These are phyloP conservation scores for Gossypium stocksii DNA, from an alignment of 345 rosid species.

Conservation along the genomic window DNA sequence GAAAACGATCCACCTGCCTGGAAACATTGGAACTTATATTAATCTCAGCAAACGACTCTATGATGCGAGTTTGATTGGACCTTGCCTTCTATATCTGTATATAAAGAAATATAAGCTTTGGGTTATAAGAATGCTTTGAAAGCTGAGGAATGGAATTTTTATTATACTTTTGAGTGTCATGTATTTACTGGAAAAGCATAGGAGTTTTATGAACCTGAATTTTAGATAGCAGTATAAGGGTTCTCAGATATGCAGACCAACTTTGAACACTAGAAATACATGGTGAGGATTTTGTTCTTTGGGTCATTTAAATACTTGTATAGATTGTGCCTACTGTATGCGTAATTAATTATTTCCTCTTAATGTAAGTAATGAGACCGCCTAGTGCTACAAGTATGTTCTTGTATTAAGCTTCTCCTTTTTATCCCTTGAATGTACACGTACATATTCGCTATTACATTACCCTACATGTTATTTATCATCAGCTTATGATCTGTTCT, in stretches of 20 bases:
- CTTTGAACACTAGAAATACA: background rate
- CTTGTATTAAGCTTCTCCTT: background rate
- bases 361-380: background rate
- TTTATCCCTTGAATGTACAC: background rate
- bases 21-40: conserved; percentile 55
- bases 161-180: background rate
- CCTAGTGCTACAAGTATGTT: background rate
- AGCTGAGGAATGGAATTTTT: conserved; percentile 1
- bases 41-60: conserved; percentile 62
- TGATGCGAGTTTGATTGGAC: conserved; percentile 62
- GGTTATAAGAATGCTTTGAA: conserved; percentile 71
- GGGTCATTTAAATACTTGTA: conserved; percentile 12
- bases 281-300: background rate
- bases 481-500: background rate
- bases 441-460: background rate
- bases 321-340: conserved; percentile 8
- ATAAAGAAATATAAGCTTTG: conserved; percentile 72
- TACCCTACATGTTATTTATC: background rate
- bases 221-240: conserved; percentile 17
- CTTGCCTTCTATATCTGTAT: conserved; percentile 71
- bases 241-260: background rate
- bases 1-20: conserved; percentile 57
- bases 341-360: background rate
- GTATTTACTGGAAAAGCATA: background rate
- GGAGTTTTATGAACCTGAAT: conserved; percentile 7